These are phyloP conservation scores for Oropetium thomaeum DNA, from an alignment of 176 grass and related monocot genomes.

Conservation along the genomic window DNA sequence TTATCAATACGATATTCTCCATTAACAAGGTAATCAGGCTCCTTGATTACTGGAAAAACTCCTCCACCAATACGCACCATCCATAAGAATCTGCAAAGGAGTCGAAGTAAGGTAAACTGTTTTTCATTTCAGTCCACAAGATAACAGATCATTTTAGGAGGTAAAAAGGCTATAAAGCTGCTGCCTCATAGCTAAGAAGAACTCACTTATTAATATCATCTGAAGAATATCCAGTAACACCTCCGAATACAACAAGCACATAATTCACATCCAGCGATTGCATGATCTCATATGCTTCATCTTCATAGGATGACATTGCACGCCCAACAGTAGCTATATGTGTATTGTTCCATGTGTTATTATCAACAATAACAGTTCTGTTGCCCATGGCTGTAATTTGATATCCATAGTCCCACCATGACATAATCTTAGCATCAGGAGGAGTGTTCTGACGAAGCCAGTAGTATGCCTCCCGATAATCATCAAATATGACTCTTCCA, in stretches of 20 bases:
- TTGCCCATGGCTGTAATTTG: conserved; percentile 99
- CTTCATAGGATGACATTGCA: conserved; percentile 96
- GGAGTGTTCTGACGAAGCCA: conserved; percentile 99
- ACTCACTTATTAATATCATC: conserved; percentile 99
- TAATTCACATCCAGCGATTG: conserved; percentile 93
- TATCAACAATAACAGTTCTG: conserved; percentile 99
- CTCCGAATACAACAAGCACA: conserved; percentile 98
- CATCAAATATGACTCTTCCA: conserved; percentile 95
- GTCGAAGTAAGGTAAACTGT: conserved; percentile 19
- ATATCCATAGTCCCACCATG: conserved; percentile 99
- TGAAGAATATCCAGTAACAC: conserved; percentile 94
- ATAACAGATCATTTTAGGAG: background rate
- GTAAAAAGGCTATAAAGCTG: background rate
- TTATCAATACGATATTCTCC: conserved; percentile 97
- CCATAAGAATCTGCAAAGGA: conserved; percentile 78
- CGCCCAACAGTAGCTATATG: conserved; percentile 98
- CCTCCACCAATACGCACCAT: conserved; percentile 99
- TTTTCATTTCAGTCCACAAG: background rate
- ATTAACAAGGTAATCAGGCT: conserved; percentile 98
- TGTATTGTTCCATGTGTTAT: conserved; percentile 99
- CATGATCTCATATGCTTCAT: conserved; percentile 99
- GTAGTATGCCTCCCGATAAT: conserved; percentile 97
- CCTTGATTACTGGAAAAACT: conserved; percentile 98
- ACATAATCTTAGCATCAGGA: conserved; percentile 95
- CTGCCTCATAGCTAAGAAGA: background rate